These are phyloP conservation scores for Elsinoe necatrix DNA, from an alignment of 2,329 filamentous ascomycete species.

Conservation along the genomic window DNA sequence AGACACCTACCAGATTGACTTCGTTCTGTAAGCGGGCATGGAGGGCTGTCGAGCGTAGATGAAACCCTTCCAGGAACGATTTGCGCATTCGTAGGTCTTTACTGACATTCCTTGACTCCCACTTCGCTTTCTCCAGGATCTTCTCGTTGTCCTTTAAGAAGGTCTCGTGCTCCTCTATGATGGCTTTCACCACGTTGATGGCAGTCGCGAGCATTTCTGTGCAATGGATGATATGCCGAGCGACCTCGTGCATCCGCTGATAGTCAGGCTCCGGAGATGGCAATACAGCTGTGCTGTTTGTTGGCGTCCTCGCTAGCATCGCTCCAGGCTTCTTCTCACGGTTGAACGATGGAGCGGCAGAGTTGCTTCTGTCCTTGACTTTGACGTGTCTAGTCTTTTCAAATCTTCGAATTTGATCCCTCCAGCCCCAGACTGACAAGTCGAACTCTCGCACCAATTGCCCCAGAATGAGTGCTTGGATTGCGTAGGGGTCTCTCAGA, in stretches of 20 bases:
- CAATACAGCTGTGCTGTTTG: too few species aligned
- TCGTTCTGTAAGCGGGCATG: conserved; percentile 23
- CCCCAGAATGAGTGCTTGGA: conserved; percentile 19
- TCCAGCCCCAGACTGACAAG: conserved; percentile 20
- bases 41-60: conserved; percentile 19
- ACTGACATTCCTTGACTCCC: background rate
- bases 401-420: conserved; percentile 19
- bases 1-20: conserved; percentile 22
- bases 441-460: conserved; percentile 19
- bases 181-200: conserved; percentile 18
- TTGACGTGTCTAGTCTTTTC: conserved; percentile 16
- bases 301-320: too few species aligned
- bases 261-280: conserved; percentile 14
- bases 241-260: conserved; percentile 19
- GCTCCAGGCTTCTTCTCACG: background rate
- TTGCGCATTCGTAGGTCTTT: conserved; percentile 16
- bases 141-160: background rate
- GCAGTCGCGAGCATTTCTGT: conserved; percentile 19
- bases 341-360: too few species aligned
- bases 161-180: conserved; percentile 19
- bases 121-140: background rate
- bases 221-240: conserved; percentile 21
- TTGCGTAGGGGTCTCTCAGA: conserved; percentile 12
- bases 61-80: conserved; percentile 20
- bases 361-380: too few species aligned